Base-by-base conservation (phyloP, 768 basidiomycete genomes). In the Macrolepiota dolichaula region DNA sequence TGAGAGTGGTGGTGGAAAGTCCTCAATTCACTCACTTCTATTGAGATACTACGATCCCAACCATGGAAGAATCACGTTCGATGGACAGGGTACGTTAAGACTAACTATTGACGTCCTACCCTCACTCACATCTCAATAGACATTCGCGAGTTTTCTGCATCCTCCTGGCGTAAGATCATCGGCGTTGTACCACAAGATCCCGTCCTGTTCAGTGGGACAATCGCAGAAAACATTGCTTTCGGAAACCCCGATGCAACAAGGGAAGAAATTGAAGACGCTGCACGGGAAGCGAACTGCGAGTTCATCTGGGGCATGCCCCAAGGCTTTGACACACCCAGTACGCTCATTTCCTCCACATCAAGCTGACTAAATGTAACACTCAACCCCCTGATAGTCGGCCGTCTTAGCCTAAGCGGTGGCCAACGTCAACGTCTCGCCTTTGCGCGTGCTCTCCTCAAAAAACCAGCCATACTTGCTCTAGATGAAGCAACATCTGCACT, bases 151-250 rank as follows among this genome's bases (percentile, higher is more conserved):
- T 94, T 95, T 69, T 88, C 86, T 1, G 80, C 88, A 7, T 83
- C 87, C 38, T 93, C 92, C 3, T 98, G 96, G 96, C 84, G 96
- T 44, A 79, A 79, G 59, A 82, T 89, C 32, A 94, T 98, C 49
- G 94, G 94, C 0, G 86, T 98, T n/a, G 95, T 98, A 1, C 96
- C 95, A 12, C 96, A 98, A 77, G 94, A 96, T 63, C 93, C 94
- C 0, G 85, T 94, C 2, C 73, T 97, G 29, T 97, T 97, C 73
- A 89, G 90, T 2, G 94, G 94, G 2, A 96, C 94, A 0, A 96
- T 98, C 54, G 94, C 94, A 2, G 91, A 92, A 1, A 98, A 98
- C 68, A 98, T 96, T 63, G 89, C 94, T 0, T 98, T 91, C 67
- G 96, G 96, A 2, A 83, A 88, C 52, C 80, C 84, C 9, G 75